phyloP scores from a whole-genome alignment of 2,329 filamentous ascomycete species.

The Cercospora zeae-maydis region DNA sequence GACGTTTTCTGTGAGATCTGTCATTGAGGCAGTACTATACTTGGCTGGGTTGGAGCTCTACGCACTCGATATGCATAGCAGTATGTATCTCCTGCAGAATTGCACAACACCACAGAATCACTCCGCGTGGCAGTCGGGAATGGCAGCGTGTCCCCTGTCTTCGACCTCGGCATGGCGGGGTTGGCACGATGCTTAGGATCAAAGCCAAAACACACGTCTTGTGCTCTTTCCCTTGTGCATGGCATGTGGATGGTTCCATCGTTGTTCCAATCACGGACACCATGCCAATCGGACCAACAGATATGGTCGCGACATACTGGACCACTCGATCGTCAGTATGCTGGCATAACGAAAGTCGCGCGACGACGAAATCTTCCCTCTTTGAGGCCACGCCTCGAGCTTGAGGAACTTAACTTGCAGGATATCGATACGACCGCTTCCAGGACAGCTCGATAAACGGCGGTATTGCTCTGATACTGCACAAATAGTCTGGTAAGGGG shows the following conservation, averaged over 20 bases:
- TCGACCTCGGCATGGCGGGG: neutral
- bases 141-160: neutral
- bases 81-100: neutral
- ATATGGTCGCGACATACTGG: no score
- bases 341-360: no score
- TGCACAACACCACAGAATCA: neutral
- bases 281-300: no score
- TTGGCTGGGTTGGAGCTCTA: neutral
- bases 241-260: neutral
- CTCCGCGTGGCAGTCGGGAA: neutral
- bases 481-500: neutral
- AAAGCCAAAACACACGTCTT: neutral
- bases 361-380: no score
- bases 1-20: neutral
- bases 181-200: slow-evolving; percentile 1
- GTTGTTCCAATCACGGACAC: no score
- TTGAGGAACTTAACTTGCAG: neutral
- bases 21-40: neutral
- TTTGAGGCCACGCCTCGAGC: neutral
- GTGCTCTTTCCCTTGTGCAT: neutral
- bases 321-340: no score
- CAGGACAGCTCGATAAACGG: neutral
- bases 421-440: neutral
- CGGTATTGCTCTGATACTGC: neutral
- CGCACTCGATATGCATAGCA: neutral